Evolutionary conservation across 2,329 filamentous ascomycete genomes (phyloP).

Genomic region (Diaporthe citriasiana): DNA sequence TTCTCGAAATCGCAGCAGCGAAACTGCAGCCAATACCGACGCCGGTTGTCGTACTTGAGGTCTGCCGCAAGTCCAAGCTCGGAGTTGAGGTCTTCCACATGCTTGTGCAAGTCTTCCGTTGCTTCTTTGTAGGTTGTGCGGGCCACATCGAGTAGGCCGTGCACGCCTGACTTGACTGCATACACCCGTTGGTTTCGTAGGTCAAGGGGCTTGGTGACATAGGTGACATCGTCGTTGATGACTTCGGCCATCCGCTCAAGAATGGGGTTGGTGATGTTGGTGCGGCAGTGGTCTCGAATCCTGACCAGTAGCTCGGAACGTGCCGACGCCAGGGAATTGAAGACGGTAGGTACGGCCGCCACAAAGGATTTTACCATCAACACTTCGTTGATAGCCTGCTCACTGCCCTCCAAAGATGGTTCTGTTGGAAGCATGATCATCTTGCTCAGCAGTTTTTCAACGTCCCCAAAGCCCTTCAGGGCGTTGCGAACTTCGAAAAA

Average conservation of each 20-base stretch:
- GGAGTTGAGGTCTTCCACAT: conserved; percentile 75
- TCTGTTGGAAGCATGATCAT: conserved; percentile 82
- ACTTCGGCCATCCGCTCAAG: conserved; percentile 75
- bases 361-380: conserved; percentile 90
- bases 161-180: conserved; percentile 76
- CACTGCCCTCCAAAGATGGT: conserved; percentile 75
- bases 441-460: conserved; percentile 85
- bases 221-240: conserved; percentile 86
- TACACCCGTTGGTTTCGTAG: conserved; percentile 81
- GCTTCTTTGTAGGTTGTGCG: conserved; percentile 92
- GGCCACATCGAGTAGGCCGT: conserved; percentile 88
- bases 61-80: conserved; percentile 72
- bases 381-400: conserved; percentile 88
- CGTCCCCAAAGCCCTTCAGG: conserved; percentile 81
- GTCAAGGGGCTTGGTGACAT: conserved; percentile 84
- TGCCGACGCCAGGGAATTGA: conserved; percentile 76
- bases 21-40: conserved; percentile 85
- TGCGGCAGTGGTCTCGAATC: conserved; percentile 78
- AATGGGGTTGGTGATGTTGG: conserved; percentile 72
- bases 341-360: conserved; percentile 75
- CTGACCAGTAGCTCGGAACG: conserved; percentile 74
- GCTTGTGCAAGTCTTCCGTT: conserved; percentile 74
- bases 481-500: conserved; percentile 83
- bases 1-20: conserved; percentile 73
- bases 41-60: conserved; percentile 81